phyloP scores from a whole-genome alignment of 768 basidiomycete species.

The Boletus coccyginus region DNA sequence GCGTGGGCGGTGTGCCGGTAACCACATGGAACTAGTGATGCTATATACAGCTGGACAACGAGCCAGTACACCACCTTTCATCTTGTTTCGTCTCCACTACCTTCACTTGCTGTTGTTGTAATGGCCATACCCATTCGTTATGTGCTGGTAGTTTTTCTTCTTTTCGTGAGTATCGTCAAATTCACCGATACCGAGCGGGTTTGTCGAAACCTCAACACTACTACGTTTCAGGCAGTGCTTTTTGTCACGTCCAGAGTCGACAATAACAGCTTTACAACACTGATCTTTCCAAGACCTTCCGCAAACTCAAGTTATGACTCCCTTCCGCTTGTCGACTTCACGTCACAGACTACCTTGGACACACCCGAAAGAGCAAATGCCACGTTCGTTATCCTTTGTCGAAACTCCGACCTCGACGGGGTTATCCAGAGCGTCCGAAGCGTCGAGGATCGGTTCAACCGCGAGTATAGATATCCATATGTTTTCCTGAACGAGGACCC shows the following conservation, averaged over 20 bases:
- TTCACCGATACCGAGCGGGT: no score
- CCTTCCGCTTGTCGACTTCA: neutral
- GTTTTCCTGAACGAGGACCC: slow-evolving; percentile 65
- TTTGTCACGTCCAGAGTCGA: slow-evolving; percentile 8
- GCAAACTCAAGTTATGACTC: neutral
- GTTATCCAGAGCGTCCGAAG: slow-evolving; percentile 49
- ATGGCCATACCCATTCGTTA: slow-evolving; percentile 23
- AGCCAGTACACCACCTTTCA: neutral
- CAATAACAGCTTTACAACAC: neutral
- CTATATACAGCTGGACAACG: slow-evolving; percentile 14
- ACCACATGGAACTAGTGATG: neutral
- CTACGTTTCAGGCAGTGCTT: slow-evolving; percentile 10
- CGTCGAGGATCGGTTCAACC: slow-evolving; percentile 61
- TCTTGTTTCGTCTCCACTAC: neutral
- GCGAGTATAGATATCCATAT: slow-evolving; percentile 54
- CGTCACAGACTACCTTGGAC: neutral
- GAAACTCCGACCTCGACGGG: slow-evolving; percentile 46
- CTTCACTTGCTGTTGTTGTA: neutral
- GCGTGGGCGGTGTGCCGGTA: neutral
- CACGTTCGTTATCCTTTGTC: slow-evolving; percentile 55
- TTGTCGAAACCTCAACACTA: neutral
- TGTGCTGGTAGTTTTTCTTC: slow-evolving; percentile 10
- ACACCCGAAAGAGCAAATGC: slow-evolving; percentile 45
- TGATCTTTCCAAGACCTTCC: neutral
- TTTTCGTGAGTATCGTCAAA: slow-evolving; percentile 19